Base-by-base conservation (phyloP, 805 yeast genomes). In the Starmerella kuoi region DNA sequence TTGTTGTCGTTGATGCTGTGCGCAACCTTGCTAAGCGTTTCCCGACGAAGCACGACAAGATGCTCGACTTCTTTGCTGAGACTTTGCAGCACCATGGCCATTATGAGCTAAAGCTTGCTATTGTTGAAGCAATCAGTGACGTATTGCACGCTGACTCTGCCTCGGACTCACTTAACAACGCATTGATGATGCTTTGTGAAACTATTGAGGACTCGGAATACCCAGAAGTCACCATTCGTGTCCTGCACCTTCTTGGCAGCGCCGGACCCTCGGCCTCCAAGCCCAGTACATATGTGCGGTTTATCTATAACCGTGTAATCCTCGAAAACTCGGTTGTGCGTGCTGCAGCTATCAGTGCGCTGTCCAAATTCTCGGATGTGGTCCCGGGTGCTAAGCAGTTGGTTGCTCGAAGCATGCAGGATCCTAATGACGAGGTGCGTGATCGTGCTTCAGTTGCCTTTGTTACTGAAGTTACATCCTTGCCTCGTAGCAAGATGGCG, bases 151-250 rank as follows among this genome's bases (percentile, higher is more conserved):
- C 45, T 11, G 48, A 41, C 31, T 24, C 50, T n/a, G 35, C 27
- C 22, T 11, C 37, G 8, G 45, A 46, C 37, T 41, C 51, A 14
- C 44, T 40, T 22, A 40, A 44, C 40, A 38, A 73, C 37, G 94
- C 95, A 19, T 68, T 91, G 56, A 85, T 82, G 64, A 79, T 79
- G 61, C 70, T 91, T 55, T 86, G 97, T 70, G 98, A 91, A 63
- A 87, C 86, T 59, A 91, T 91, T 55, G 98, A 91, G 65, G 98
- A 91, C 68, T 91, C 97, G 66, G 98, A 91, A 65, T 88, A 72
- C 66, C 82, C 95, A 24, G 95, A 86, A 63, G 75, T 91, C 48
- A 76, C 93, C 22, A 94, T 87, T n/a, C 76, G 97, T 58, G 79
- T 91, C 45, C 70, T 91, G 61, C 95, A 87, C 63, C 63, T 88